These are phyloP conservation scores for Entomortierella chlamydospora DNA, from an alignment of 192 early-diverging fungal species.

Conservation along the genomic window DNA sequence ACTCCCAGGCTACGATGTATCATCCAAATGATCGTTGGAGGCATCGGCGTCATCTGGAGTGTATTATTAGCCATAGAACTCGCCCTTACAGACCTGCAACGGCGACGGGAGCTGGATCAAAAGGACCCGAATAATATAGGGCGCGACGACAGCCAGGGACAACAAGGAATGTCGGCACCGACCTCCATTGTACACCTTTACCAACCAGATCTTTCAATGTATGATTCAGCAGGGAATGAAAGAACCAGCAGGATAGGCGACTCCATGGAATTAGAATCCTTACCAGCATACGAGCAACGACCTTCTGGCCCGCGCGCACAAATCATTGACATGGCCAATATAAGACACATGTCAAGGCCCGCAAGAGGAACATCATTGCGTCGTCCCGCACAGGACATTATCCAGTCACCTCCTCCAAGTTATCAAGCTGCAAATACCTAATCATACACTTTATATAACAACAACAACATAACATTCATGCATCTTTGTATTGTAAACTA, in stretches of 20 bases:
- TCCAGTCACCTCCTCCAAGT: not conserved
- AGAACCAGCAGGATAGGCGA: not conserved
- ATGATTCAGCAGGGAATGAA: not conserved
- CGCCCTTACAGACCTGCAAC: slow-evolving; percentile 2
- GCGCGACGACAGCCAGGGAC: not conserved
- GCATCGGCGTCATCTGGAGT: slow-evolving; percentile 4
- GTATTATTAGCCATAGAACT: slow-evolving; percentile 2
- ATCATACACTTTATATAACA: not conserved
- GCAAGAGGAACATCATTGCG: not conserved
- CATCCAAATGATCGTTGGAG: slow-evolving; percentile 14
- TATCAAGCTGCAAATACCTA: not conserved
- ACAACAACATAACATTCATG: no score
- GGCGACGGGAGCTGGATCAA: slow-evolving; percentile 1
- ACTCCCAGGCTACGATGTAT: slow-evolving; percentile 1
- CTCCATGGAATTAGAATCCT: slow-evolving; percentile 3
- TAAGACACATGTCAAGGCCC: not conserved
- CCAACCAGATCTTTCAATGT: slow-evolving; percentile 8
- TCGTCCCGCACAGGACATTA: not conserved
- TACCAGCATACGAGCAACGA: slow-evolving; percentile 20
- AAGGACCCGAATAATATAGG: not conserved
- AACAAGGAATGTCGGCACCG: not conserved
- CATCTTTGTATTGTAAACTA: no score
- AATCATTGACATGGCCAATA: slow-evolving; percentile 14
- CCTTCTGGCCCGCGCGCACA: slow-evolving; percentile 13
- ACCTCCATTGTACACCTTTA: slow-evolving; percentile 4